Conservation (phyloP, 1,284 basidiomycete species). For the Trichosporon sp. region DNA sequence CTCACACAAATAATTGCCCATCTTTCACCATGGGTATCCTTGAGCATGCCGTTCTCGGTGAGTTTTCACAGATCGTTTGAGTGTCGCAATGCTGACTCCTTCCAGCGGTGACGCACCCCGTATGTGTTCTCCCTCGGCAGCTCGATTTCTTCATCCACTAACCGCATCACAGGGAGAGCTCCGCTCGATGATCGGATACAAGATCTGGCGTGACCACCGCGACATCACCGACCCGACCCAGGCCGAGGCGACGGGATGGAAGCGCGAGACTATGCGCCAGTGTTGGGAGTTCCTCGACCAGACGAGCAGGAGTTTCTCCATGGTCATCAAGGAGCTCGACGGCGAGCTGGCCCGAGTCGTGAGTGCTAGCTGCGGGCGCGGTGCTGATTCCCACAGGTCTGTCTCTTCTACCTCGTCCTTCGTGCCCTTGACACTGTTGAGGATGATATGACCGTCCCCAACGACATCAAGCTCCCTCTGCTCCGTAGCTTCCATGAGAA, state of each 20-base stretch:
- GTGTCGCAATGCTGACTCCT: not conserved
- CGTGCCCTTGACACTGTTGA: conserved; percentile 94
- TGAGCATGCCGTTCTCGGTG: conserved; percentile 43
- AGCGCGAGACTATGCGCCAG: conserved; percentile 77
- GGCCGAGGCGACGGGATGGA: conserved; percentile 75
- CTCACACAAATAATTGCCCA: not conserved
- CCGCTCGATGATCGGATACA: conserved; percentile 74
- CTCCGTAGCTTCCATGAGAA: conserved; percentile 82
- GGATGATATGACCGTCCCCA: conserved; percentile 95
- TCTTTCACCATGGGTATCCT: conserved; percentile 43
- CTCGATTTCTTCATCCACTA: not conserved
- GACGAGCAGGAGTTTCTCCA: conserved; percentile 87
- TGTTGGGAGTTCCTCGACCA: conserved; percentile 90
- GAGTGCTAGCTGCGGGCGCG: conserved; percentile 55
- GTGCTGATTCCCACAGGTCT: conserved; percentile 65
- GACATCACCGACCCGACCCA: conserved; percentile 75
- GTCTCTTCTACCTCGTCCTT: conserved; percentile 92
- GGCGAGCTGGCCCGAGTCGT: conserved; percentile 91
- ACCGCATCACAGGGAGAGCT: conserved; percentile 68
- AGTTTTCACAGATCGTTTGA: conserved; percentile 19
- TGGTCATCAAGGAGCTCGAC: conserved; percentile 95
- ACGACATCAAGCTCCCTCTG: conserved; percentile 81
- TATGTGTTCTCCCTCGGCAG: not conserved
- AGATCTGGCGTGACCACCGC: conserved; percentile 74
- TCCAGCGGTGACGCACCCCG: conserved; percentile 15